Conservation (phyloP, 257 asterid species). For the Cruciata laevipes region DNA sequence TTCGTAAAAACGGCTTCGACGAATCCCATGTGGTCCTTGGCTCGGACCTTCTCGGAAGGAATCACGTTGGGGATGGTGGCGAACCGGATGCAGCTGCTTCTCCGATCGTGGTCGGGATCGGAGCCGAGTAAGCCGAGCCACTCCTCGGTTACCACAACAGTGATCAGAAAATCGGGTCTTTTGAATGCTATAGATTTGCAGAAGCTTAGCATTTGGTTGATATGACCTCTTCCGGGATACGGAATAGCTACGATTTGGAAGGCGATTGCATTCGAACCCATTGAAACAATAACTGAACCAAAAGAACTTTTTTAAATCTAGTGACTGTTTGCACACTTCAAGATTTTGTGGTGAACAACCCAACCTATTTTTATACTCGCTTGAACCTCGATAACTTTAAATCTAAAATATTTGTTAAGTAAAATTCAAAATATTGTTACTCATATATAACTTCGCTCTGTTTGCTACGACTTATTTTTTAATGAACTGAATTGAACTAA, state of each 20-base stretch:
- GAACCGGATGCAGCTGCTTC: constrained; percentile 23
- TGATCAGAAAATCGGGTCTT: constrained; percentile 20
- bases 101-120: constrained; percentile 22
- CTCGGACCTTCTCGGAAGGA: constrained; percentile 50
- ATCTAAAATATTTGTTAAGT: too few species aligned
- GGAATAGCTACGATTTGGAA: constrained; percentile 70
- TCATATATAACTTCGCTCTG: too few species aligned
- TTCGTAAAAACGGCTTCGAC: constrained; percentile 23
- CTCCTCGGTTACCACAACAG: constrained; percentile 42
- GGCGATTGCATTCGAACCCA: background rate
- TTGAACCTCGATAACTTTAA: too few species aligned
- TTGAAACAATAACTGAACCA: background rate
- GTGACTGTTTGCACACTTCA: background rate
- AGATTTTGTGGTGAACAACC: background rate
- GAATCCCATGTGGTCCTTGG: constrained; percentile 29
- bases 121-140: constrained; percentile 40
- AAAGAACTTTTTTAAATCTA: too few species aligned
- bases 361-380: too few species aligned
- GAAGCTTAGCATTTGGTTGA: constrained; percentile 43
- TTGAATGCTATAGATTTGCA: constrained; percentile 23
- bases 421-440: too few species aligned
- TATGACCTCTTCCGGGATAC: constrained; percentile 81
- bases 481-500: too few species aligned
- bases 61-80: constrained; percentile 47
- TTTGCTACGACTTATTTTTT: too few species aligned